phyloP scores from a whole-genome alignment of 2,329 filamentous ascomycete genomes.

The Fusarium pilosicola region DNA sequence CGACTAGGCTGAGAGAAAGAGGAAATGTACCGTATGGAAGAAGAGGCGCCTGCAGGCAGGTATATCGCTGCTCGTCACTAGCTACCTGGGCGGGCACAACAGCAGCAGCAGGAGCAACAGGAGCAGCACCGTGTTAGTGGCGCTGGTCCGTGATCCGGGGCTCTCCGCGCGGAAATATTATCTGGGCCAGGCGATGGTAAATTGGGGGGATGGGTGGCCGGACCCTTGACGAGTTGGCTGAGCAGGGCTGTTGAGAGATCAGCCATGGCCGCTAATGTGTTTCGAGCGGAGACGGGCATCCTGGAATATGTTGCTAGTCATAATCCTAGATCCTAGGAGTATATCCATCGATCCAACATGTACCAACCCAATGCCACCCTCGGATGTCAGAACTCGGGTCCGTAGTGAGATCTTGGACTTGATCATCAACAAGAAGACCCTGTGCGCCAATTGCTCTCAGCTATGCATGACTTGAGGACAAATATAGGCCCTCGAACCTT shows the following conservation, averaged over 20 bases:
- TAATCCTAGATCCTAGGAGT: slow-evolving; percentile 41
- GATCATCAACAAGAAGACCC: slow-evolving; percentile 8
- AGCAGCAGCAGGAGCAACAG: slow-evolving; percentile 41
- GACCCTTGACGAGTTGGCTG: slow-evolving; percentile 52
- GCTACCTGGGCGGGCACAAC: slow-evolving; percentile 46
- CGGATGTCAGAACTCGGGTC: slow-evolving; percentile 35
- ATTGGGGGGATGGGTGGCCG: slow-evolving; percentile 49
- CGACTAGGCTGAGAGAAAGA: slow-evolving; percentile 40
- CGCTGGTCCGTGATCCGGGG: slow-evolving; percentile 53
- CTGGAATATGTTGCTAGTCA: slow-evolving; percentile 44
- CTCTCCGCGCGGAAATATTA: slow-evolving; percentile 61
- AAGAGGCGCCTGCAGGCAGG: slow-evolving; percentile 44
- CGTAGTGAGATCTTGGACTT: slow-evolving; percentile 21
- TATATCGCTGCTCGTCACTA: slow-evolving; percentile 49
- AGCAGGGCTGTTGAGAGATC: slow-evolving; percentile 53
- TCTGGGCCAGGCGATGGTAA: slow-evolving; percentile 55
- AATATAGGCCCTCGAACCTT: background rate
- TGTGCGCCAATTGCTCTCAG: slow-evolving; percentile 4
- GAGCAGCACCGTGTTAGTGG: slow-evolving; percentile 48
- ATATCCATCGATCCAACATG: slow-evolving; percentile 30
- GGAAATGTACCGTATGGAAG: slow-evolving; percentile 40
- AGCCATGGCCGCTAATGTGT: slow-evolving; percentile 55
- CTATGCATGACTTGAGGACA: background rate
- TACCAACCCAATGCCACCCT: slow-evolving; percentile 21
- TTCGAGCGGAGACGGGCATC: slow-evolving; percentile 52